phyloP scores from a whole-genome alignment of 371 early-diverging fungal species.

The Synchytrium microbalum region DNA sequence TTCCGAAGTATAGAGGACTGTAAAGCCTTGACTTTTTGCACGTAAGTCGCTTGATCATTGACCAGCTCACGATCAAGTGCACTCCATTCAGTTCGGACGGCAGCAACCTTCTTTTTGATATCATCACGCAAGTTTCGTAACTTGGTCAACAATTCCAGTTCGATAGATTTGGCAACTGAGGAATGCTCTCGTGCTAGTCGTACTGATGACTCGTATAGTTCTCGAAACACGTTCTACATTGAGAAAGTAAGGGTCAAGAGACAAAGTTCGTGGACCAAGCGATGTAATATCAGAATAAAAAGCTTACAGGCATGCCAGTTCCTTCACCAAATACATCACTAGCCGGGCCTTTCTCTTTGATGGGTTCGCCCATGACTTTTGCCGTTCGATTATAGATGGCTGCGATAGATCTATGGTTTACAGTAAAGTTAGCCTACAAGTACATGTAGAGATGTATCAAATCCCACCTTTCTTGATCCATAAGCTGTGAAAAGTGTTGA shows the following conservation, averaged over 20 bases:
- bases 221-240: background rate
- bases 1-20: background rate
- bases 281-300: background rate
- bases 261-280: no score
- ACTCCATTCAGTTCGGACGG: background rate
- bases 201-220: background rate
- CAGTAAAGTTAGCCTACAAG: no score
- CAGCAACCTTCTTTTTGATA: background rate
- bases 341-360: constrained; percentile 9
- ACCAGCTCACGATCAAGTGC: background rate
- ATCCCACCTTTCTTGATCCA: constrained; percentile 32
- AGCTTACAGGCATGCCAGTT: constrained; percentile 26
- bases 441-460: no score
- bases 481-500: constrained; percentile 22
- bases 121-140: background rate
- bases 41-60: background rate
- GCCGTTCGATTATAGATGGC: constrained; percentile 20
- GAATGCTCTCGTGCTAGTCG: background rate
- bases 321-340: constrained; percentile 23
- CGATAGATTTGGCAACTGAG: background rate
- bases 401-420: no score
- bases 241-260: background rate
- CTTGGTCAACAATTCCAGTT: no score
- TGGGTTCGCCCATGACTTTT: constrained; percentile 20
- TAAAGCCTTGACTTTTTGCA: background rate